phyloP scores from a whole-genome alignment of 352 stramenopile genomes.

The Phytopythium montanum region DNA sequence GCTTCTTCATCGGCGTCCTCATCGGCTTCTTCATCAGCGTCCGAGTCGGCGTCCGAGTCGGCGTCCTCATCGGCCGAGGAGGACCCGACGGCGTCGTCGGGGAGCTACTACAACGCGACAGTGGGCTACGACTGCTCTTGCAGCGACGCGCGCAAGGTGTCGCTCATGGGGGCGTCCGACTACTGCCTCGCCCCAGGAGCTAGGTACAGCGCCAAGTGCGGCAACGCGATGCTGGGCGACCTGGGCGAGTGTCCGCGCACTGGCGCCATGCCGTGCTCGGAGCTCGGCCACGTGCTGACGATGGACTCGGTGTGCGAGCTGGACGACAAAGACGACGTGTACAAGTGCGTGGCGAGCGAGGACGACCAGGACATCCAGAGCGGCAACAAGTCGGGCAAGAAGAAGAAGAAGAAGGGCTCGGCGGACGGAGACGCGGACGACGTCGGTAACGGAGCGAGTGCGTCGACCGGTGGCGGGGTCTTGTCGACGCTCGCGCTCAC shows the following conservation, averaged over 20 bases:
- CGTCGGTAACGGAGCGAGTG: background rate
- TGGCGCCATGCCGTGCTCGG: slow-evolving; percentile 51
- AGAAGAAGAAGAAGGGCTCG: slow-evolving; percentile 21
- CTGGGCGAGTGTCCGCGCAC: slow-evolving; percentile 47
- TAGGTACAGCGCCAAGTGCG: slow-evolving; percentile 56
- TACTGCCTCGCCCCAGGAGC: slow-evolving; percentile 54
- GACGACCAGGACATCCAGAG: slow-evolving; percentile 65
- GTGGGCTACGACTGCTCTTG: slow-evolving; percentile 43
- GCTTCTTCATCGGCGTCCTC: background rate
- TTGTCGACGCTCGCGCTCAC: background rate
- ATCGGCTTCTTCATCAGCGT: background rate
- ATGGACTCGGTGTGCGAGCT: slow-evolving; percentile 59
- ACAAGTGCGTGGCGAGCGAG: slow-evolving; percentile 69
- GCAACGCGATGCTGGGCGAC: slow-evolving; percentile 47
- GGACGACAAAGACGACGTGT: slow-evolving; percentile 59
- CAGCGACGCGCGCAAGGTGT: slow-evolving; percentile 38
- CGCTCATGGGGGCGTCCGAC: slow-evolving; percentile 67
- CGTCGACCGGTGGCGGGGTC: background rate
- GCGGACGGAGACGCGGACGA: background rate
- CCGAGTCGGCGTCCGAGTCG: background rate
- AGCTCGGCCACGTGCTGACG: slow-evolving; percentile 51
- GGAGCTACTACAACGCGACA: slow-evolving; percentile 19
- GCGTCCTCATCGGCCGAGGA: background rate
- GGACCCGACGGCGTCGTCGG: background rate
- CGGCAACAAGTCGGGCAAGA: slow-evolving; percentile 45